Percentiles rank a stretch among this genome's conserved stretches.
phyloP scores from a whole-genome alignment of 2,329 filamentous ascomycete species.

The Xylariaceae sp. region DNA sequence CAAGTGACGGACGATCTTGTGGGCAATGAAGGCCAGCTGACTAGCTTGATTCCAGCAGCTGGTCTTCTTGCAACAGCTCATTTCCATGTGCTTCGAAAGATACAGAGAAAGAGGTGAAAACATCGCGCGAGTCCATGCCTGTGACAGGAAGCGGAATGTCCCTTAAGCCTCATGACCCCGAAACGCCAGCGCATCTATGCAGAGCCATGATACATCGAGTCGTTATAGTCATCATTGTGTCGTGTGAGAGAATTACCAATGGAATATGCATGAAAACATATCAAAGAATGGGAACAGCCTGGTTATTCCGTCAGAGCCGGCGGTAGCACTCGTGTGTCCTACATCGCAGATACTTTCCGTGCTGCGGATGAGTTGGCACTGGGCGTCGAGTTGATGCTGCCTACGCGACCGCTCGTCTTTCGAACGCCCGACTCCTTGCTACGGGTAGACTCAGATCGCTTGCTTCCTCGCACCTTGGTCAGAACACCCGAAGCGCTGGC shows the following conservation, averaged over 20 bases:
- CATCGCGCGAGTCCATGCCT: constrained; percentile 1
- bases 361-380: constrained; percentile 41
- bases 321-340: constrained; percentile 19
- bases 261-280: constrained; percentile 20
- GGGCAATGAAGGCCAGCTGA: too few species aligned
- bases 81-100: constrained; percentile 1
- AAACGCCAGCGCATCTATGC: constrained; percentile 39
- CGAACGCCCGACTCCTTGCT: constrained; percentile 53
- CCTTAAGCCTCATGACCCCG: constrained; percentile 5
- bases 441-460: constrained; percentile 48
- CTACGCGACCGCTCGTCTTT: constrained; percentile 63
- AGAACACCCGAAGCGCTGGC: constrained; percentile 51
- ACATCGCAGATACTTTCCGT: constrained; percentile 50
- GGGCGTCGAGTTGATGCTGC: constrained; percentile 48
- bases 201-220: constrained; percentile 34
- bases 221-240: constrained; percentile 41
- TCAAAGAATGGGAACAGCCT: constrained; percentile 11
- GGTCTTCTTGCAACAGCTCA: too few species aligned
- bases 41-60: too few species aligned
- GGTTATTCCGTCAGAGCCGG: constrained; percentile 13
- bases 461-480: constrained; percentile 62
- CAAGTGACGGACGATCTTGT: too few species aligned
- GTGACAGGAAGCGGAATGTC: neutral
- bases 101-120: constrained; percentile 2
- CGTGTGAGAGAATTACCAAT: constrained; percentile 11